Percentiles rank a stretch among this genome's conserved stretches.
These are phyloP conservation scores for Lablab purpureus DNA, from an alignment of 306 rosid species.

Conservation along the genomic window DNA sequence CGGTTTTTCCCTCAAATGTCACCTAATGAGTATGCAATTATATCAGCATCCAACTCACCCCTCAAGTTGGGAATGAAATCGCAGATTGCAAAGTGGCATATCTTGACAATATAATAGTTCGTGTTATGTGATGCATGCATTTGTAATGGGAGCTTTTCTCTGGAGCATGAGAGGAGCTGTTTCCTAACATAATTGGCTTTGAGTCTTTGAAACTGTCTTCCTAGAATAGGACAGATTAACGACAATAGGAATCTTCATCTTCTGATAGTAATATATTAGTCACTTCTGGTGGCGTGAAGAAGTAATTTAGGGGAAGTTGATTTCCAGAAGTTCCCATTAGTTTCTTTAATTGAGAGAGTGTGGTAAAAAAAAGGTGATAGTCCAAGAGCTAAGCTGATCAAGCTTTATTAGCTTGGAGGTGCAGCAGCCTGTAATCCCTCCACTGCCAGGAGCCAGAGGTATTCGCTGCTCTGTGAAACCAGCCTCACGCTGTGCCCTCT, in stretches of 20 bases:
- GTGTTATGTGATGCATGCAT: conserved; percentile 2
- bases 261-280: not conserved
- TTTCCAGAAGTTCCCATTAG: too few relatives aligned
- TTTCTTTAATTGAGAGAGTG: too few relatives aligned
- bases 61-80: conserved; percentile 12
- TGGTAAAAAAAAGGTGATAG: not conserved
- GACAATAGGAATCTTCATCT: conserved; percentile 16
- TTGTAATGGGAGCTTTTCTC: conserved; percentile 20
- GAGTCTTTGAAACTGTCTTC: conserved; percentile 36
- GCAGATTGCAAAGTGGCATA: conserved; percentile 22
- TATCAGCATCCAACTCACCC: conserved; percentile 39
- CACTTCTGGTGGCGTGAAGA: not conserved
- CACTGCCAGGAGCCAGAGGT: too few relatives aligned
- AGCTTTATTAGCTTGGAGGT: not conserved
- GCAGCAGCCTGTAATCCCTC: too few relatives aligned
- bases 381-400: not conserved
- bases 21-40: conserved; percentile 15
- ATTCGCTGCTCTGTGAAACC: too few relatives aligned
- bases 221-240: conserved; percentile 17
- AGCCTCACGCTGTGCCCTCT: not conserved
- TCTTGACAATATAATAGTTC: conserved; percentile 37
- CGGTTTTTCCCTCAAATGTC: conserved; percentile 24
- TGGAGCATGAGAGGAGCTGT: conserved; percentile 27
- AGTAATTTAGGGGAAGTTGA: too few relatives aligned
- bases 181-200: conserved; percentile 13